Conservation (phyloP, 2,329 filamentous ascomycete species). For the Teratosphaeria destructans region DNA sequence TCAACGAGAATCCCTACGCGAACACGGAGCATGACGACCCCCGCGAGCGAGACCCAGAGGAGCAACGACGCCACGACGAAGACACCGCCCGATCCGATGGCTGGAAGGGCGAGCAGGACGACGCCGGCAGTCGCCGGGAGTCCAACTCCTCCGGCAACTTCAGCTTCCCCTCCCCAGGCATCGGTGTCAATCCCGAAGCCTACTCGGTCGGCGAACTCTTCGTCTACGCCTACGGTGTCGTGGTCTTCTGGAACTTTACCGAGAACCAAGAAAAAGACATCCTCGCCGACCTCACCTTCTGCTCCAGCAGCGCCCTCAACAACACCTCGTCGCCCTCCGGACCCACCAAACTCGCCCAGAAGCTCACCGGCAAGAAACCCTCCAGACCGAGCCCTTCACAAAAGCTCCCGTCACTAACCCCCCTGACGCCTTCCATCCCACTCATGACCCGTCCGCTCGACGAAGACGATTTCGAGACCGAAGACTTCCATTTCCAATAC, state of each 20-base stretch:
- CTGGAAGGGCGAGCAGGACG: background rate
- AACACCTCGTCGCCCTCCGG: background rate
- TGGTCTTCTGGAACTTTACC: slow-evolving; percentile 98
- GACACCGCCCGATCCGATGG: background rate
- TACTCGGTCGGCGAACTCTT: slow-evolving; percentile 90
- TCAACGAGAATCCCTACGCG: background rate
- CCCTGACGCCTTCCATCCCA: slow-evolving; percentile 41
- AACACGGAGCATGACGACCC: background rate
- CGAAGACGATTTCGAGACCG: slow-evolving; percentile 89
- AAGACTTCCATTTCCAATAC: slow-evolving; percentile 98
- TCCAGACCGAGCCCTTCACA: slow-evolving; percentile 12
- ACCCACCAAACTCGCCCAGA: background rate
- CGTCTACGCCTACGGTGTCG: slow-evolving; percentile 92
- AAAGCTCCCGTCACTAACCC: slow-evolving; percentile 20
- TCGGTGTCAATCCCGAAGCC: slow-evolving; percentile 55
- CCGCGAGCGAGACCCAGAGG: background rate
- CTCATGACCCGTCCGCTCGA: slow-evolving; percentile 70
- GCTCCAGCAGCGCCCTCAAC: slow-evolving; percentile 25
- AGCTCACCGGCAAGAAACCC: background rate
- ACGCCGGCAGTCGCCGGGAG: slow-evolving; percentile 9
- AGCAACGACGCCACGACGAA: background rate
- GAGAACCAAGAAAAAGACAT: slow-evolving; percentile 95
- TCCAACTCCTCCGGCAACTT: slow-evolving; percentile 17
- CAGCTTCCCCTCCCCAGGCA: slow-evolving; percentile 37
- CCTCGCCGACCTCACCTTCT: slow-evolving; percentile 87